Evolutionary conservation across 1,284 basidiomycete species (phyloP).

Genomic region (Mycena citricolor): DNA sequence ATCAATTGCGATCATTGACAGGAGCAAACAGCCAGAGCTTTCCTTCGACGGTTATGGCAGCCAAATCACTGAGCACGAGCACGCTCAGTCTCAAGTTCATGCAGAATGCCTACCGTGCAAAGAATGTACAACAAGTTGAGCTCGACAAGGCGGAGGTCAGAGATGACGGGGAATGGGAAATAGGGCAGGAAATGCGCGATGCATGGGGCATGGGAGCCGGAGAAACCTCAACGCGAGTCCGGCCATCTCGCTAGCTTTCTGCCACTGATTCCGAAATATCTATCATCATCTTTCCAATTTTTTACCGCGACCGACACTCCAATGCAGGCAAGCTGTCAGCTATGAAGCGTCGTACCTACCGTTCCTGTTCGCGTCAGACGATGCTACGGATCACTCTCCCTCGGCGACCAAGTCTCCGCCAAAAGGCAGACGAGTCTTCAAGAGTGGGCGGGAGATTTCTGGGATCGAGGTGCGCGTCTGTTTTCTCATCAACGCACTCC

Average conservation of each 20-base stretch:
- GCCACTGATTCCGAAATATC: background rate
- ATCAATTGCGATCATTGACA: too few species aligned
- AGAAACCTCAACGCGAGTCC: conserved; percentile 33
- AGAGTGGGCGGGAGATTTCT: conserved; percentile 44
- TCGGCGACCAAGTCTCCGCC: conserved; percentile 24
- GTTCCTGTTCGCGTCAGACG: conserved; percentile 55
- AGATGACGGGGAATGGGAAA: conserved; percentile 71
- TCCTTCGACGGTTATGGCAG: conserved; percentile 41
- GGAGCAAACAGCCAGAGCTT: too few species aligned
- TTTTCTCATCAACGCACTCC: too few species aligned
- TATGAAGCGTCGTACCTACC: conserved; percentile 73
- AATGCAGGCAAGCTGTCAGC: conserved; percentile 29
- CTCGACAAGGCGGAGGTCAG: conserved; percentile 50
- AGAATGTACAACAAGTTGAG: conserved; percentile 50
- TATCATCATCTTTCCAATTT: background rate
- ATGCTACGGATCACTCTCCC: conserved; percentile 25
- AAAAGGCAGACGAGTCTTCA: conserved; percentile 45
- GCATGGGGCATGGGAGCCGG: conserved; percentile 54
- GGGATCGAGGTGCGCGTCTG: conserved; percentile 35
- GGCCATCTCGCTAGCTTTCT: background rate
- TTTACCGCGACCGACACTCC: background rate
- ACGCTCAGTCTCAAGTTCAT: conserved; percentile 73
- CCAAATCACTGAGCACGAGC: conserved; percentile 62
- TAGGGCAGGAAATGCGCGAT: conserved; percentile 53
- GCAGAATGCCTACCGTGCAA: conserved; percentile 67